Evolutionary conservation across 208 protist genomes (phyloP).

Genomic region (Wallacemonas sp.): DNA sequence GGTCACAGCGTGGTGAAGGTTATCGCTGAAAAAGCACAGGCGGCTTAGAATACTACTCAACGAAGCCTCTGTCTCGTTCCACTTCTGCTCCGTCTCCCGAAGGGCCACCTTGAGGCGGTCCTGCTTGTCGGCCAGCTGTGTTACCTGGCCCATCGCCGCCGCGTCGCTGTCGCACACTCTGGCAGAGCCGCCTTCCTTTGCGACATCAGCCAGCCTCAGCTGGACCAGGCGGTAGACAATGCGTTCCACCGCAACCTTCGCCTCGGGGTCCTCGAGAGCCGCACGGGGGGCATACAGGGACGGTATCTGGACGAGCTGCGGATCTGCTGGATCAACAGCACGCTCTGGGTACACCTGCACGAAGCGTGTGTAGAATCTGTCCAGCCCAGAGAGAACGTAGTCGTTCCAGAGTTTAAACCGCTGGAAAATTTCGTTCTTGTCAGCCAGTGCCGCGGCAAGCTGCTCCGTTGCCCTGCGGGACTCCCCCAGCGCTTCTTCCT

Average conservation of each 20-base stretch:
- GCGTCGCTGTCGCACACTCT: neutral
- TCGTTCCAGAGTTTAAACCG: slow-evolving; percentile 80
- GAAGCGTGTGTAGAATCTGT: slow-evolving; percentile 58
- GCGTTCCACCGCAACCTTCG: slow-evolving; percentile 67
- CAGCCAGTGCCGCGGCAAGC: slow-evolving; percentile 38
- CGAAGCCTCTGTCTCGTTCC: slow-evolving; percentile 30
- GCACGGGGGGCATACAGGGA: slow-evolving; percentile 63
- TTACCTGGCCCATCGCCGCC: slow-evolving; percentile 23
- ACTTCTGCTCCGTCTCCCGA: slow-evolving; percentile 54
- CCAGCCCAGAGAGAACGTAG: slow-evolving; percentile 56
- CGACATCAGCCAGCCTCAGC: slow-evolving; percentile 43
- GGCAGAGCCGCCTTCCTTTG: neutral
- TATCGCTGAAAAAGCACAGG: slow-evolving; percentile 84
- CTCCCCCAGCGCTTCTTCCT: slow-evolving; percentile 45
- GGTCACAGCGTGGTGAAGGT: slow-evolving; percentile 58
- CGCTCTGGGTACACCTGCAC: slow-evolving; percentile 40
- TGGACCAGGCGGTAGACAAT: slow-evolving; percentile 70
- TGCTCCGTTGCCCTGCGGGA: slow-evolving; percentile 44
- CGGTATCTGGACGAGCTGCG: slow-evolving; percentile 56
- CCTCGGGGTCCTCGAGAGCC: slow-evolving; percentile 63
- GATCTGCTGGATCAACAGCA: slow-evolving; percentile 43
- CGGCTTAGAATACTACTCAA: slow-evolving; percentile 39
- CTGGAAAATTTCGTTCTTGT: slow-evolving; percentile 54
- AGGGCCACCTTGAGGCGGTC: slow-evolving; percentile 65
- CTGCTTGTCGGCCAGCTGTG: slow-evolving; percentile 35